Percentiles rank a stretch among this genome's conserved stretches.
Conservation (phyloP, 2,329 filamentous ascomycete species). For the Aspergillus sp. region DNA sequence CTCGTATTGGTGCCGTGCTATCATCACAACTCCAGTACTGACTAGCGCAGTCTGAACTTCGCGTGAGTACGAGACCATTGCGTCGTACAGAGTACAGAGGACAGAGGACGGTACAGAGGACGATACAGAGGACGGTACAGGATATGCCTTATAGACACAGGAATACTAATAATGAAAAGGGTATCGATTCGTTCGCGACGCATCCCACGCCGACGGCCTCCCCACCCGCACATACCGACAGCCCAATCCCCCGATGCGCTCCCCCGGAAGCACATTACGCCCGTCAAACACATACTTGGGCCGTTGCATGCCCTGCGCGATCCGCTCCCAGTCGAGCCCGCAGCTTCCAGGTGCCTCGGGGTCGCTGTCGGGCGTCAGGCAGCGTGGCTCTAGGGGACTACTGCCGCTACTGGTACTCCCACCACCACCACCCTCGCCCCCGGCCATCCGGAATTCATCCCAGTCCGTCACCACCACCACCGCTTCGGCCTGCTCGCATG, state of each 20-base stretch:
- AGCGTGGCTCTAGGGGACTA: background rate
- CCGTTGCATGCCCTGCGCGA: conserved; percentile 34
- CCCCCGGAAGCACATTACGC: conserved; percentile 22
- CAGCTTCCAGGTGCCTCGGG: no score
- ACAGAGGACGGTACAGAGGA: no score
- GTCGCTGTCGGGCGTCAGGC: background rate
- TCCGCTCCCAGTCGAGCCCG: conserved; percentile 31
- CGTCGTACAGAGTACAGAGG: no score
- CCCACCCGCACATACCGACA: conserved; percentile 25
- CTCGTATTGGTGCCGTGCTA: no score
- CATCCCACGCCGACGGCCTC: background rate
- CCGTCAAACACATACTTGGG: conserved; percentile 44
- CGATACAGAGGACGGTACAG: no score
- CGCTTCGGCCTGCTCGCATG: conserved; percentile 37
- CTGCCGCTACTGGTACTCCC: no score
- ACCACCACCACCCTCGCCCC: no score
- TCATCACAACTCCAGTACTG: no score
- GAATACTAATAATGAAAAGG: background rate
- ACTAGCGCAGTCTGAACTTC: no score
- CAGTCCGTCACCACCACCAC: conserved; percentile 45
- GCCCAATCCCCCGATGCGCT: conserved; percentile 22
- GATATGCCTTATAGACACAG: no score
- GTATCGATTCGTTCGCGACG: background rate
- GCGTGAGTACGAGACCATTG: no score
- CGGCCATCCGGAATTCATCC: conserved; percentile 37